A percentile compares a stretch with the other conserved stretches of the same genome.
Conservation (phyloP, 305 asterid species). For the Plantago coronopus region DNA sequence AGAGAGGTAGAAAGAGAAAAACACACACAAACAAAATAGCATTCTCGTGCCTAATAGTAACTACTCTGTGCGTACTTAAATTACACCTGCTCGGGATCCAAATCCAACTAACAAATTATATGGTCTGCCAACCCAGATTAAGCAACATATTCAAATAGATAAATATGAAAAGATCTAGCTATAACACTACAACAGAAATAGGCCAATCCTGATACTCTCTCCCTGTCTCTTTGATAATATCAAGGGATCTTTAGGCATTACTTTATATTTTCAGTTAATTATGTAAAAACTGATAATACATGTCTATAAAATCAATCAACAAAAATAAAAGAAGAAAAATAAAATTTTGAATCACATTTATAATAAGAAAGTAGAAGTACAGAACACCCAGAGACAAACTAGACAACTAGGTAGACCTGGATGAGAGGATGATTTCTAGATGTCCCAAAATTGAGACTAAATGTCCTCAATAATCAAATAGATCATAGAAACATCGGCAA, state of each 20-base stretch:
- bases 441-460: background rate
- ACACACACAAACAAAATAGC: background rate
- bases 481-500: constrained; percentile 12
- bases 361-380: too few species aligned
- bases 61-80: background rate
- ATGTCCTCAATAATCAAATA: constrained; percentile 14
- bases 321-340: too few species aligned
- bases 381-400: too few species aligned
- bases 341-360: too few species aligned
- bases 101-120: background rate
- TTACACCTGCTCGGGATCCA: background rate
- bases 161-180: constrained; percentile 9
- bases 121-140: background rate
- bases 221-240: too few species aligned
- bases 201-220: constrained; percentile 11
- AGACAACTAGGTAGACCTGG: background rate
- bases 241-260: too few species aligned
- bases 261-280: background rate
- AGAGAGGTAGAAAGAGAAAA: background rate
- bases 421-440: constrained; percentile 2
- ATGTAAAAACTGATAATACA: too few species aligned
- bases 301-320: too few species aligned
- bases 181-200: constrained; percentile 14
- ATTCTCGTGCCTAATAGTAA: constrained; percentile 1
- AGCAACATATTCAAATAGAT: constrained; percentile 16